Evolutionary conservation across 352 stramenopile genomes (phyloP), one percentile per base, ranked within the genome.

Genomic region (Globisporangium abappressorium): DNA sequence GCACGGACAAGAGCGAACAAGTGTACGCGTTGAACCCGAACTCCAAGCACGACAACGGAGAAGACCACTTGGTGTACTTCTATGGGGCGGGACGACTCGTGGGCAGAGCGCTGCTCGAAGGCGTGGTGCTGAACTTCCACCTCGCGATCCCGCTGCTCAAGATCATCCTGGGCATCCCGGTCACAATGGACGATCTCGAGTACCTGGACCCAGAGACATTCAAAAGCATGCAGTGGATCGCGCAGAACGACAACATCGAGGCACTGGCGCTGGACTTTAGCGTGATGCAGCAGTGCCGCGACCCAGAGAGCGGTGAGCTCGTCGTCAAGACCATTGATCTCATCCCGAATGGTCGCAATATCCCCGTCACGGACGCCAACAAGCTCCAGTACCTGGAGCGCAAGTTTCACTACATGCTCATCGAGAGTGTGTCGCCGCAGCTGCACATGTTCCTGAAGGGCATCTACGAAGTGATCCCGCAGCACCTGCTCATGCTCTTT

Each of bases 121-220:
- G 94, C 41, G 96, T 98, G 62, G 81, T 99, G 26, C 89, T 99
- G 0, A 85, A 90, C 57, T 97, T 97, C 51, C 97, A 99, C 70
- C 85, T 99, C 73, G 91, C 95, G 2, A 76, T 96, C 20, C 93
- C 97, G 33, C 75, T 99, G 46, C 98, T 99, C 74, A 99, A 99
- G 80, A 91, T 99, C 67, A 92, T 99, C 36, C 76, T 99, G 18
- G 96, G 93, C 0, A 98, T 94, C 64, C 97, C 97, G 4, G 80
- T 99, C 57, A 93, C 85, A 15, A 92, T 99, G 30, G 82, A 91
- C 24, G 97, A 99, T 77, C 75, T 99, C 6, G 88, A 98, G 74
- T 85, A 89, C 62, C 78, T 87, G n/a, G 82, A 93, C 59, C 77
- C 83, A 0, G 82, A 88, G 24, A 70, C 77, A 11, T 89, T 81